Base-by-base conservation (phyloP, 805 yeast species). In the Candida silvatica region DNA sequence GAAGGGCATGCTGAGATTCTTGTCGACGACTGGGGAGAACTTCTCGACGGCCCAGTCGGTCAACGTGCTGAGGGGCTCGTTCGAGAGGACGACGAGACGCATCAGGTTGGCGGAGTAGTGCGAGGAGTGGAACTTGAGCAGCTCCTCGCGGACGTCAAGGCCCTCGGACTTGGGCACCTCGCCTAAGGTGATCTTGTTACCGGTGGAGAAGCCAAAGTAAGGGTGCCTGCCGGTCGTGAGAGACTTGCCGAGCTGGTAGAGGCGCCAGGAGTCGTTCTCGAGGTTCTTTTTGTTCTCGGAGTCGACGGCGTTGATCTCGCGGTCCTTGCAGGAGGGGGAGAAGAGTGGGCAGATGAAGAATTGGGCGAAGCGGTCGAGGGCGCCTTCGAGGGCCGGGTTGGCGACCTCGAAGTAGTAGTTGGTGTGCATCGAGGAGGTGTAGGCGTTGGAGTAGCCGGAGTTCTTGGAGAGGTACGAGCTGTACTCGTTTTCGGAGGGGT, bases 241-340 rank as follows among this genome's bases (percentile, higher is more conserved):
- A 34, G 79, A 69, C 59, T 84, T 82, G 37, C 83, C 88, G 35
- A 90, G 65, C 60, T 90, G 97, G 49, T 80, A 79, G 32, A 85
- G 60, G 49, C 97, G 74, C 97, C 97, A 87, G 30, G 61, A 53
- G 57, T 90, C 98, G 52, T 71, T 81, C 57, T 90, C 97, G 35
- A 92, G 64, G 54, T 90, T 90, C 62, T 92, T 90, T 56, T 87
- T 90, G 63, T 90, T 86, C 61, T 90, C 98, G 26, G 95, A 82
- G 58, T 90, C 96, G 7, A 90, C 97, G 2, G 97, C 97, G 43
- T 77, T 74, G 48, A 90, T 82, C 58, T 90, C 98, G 37, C 97
- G 70, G 51, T 87, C 95, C 52, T 86, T 84, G 52, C 96, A 80
- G 42, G 75, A 45, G 46, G 58, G 63, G 43, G 67, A 64, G 50